Base-by-base conservation (phyloP, 2,329 filamentous ascomycete genomes). In the Colletotrichum sp. region DNA sequence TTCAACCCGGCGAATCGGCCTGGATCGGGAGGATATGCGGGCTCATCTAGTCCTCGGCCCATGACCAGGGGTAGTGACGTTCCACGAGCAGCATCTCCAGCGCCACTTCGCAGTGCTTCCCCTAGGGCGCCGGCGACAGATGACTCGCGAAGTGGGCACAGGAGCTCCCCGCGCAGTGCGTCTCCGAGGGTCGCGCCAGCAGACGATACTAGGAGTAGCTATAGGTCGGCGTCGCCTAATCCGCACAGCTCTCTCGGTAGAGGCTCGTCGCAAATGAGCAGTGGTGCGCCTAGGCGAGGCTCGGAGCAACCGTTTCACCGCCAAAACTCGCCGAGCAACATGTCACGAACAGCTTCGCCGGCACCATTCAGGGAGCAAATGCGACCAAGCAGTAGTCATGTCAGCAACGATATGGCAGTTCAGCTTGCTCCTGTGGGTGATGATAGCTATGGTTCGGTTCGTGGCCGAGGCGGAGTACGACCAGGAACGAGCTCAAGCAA, bases 71-170 rank as follows among this genome's bases (percentile, higher is more conserved):
- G 89, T 21, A 90, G 86, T 77, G 91, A 92, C 65, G 87, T 92
- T 76, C 90, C 91, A 24, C 86, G 92, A 30, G 89, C 91, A 3
- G 84, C 91, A 8, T 96, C 95, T 9, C 95, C 95, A 34, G 92
- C 91, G 30, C 92, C 94, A 28, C 88, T 91, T 9, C 91, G 94
- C 57, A 89, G 88, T 78, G 86, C 85, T n/a, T 93, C 91, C 13
- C 94, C 94, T 10, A 88, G 92, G 34, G 93, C 93, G 5, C 87
- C 86, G 21, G 86, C 90, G 73, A 87, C 89, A 70, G 84, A 85
- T 15, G 89, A 91, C 72, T 81, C 85, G 44, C 86, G 87, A 76
- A 81, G 78, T 80, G 82, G 79, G 77, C 81, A 87, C 77, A 85
- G 90, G 30, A 59, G 49, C 30, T 92, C 94, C 28, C 88, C 91